Conservation (phyloP, 2,329 filamentous ascomycete genomes). For the Exophiala bonariae region DNA sequence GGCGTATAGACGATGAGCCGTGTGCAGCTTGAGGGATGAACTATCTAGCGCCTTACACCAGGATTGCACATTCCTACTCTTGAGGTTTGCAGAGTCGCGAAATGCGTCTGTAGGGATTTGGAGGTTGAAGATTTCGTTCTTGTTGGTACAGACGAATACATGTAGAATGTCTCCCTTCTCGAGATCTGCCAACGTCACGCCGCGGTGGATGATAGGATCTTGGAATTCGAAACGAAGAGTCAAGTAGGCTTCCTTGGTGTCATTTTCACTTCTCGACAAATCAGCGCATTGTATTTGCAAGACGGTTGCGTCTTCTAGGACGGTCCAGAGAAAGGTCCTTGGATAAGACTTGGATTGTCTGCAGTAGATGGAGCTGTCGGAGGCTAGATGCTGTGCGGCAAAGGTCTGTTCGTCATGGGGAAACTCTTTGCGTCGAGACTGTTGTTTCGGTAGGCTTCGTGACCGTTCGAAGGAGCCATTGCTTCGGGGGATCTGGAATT, state of each 20-base stretch:
- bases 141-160: constrained; percentile 75
- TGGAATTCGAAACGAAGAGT: constrained; percentile 78
- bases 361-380: constrained; percentile 80
- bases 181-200: constrained; percentile 79
- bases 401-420: constrained; percentile 63
- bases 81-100: constrained; percentile 61
- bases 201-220: constrained; percentile 69
- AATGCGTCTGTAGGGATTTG: constrained; percentile 83
- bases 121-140: constrained; percentile 80
- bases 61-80: constrained; percentile 75
- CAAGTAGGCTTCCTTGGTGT: constrained; percentile 66
- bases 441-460: constrained; percentile 17
- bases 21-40: constrained; percentile 72
- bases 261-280: constrained; percentile 66
- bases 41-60: constrained; percentile 62
- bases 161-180: constrained; percentile 74
- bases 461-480: constrained; percentile 25
- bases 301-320: constrained; percentile 75
- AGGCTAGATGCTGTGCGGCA: constrained; percentile 70
- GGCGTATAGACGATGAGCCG: constrained; percentile 74
- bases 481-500: constrained; percentile 21
- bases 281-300: constrained; percentile 84
- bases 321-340: constrained; percentile 85
- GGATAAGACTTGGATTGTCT: constrained; percentile 74
- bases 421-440: constrained; percentile 3